Base-by-base conservation (phyloP, 371 early-diverging fungal species). In the Smittium culicis region DNA sequence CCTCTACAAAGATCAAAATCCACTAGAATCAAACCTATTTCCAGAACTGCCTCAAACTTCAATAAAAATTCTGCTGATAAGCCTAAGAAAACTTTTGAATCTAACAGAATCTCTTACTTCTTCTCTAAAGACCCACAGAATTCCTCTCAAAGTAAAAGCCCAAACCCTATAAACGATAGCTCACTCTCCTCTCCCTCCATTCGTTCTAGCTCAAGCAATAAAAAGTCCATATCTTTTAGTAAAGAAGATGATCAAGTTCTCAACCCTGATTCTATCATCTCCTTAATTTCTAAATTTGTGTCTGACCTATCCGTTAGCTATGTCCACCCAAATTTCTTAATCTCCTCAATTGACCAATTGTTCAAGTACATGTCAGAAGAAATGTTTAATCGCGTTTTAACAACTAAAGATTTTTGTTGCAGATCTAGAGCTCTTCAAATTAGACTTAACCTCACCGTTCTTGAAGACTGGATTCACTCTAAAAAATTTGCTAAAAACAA, bases 381-480 rank as follows among this genome's bases (percentile, higher is more conserved):
- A 71, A 63, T 89, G 31, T 92, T 94, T 74, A 94, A 94, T 72
- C 82, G 83, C 1, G 86, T 96, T 70, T 72, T 94, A 61, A 78
- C 79, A 8, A 83, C 81, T 70, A 83, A 85, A 63, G 83, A 84
- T 55, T 86, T 85, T 59, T 81, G 90, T 69, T 86, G 86, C 67
- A 86, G 94, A 14, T 83, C 88, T 28, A 83, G 83, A 62, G 94
- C 94, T 0, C 78, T 91, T 63, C 91, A 88, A 74, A 86, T 93
- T 3, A 87, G 90, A 29, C 83, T 91, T 81, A 96, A 94, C 69
- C 65, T 93, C 30, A 82, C 86, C 0, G 77, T 77, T 2, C 59
- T 94, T 17, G 88, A 88, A 69, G 92, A 93, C 65, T 93, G 94
- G 94, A 76, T 89, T 27, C 82, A 89, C 55, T 11, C 27, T n/a